Percentiles rank a stretch among this genome's conserved stretches.
phyloP scores from a whole-genome alignment of 768 basidiomycete genomes.

The Xerocomellus intermedius region DNA sequence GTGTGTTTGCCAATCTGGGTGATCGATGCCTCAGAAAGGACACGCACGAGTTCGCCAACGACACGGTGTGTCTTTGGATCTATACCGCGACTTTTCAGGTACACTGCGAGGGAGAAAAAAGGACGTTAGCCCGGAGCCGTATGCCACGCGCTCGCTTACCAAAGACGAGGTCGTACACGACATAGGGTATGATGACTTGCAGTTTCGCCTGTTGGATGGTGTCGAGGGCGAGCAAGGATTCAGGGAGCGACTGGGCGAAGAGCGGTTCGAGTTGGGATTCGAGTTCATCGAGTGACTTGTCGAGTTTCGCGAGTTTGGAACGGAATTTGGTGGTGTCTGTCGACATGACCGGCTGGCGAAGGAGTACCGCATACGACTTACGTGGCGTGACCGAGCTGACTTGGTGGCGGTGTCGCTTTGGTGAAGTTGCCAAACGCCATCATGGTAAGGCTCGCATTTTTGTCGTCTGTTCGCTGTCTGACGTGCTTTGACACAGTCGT shows the following conservation, averaged over 20 bases:
- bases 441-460: constrained; percentile 17
- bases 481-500: constrained; percentile 52
- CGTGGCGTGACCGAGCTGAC: constrained; percentile 10
- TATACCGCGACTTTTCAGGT: constrained; percentile 75
- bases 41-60: constrained; percentile 50
- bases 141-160: constrained; percentile 45
- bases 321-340: constrained; percentile 36
- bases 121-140: not conserved
- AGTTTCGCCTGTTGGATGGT: constrained; percentile 80
- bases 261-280: constrained; percentile 66
- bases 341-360: constrained; percentile 29
- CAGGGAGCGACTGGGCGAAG: constrained; percentile 63
- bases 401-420: constrained; percentile 9
- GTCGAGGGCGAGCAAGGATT: constrained; percentile 61
- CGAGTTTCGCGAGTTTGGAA: constrained; percentile 45
- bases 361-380: too few species aligned
- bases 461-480: not conserved
- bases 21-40: not conserved
- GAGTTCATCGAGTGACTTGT: constrained; percentile 63
- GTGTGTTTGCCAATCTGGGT: not conserved
- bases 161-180: constrained; percentile 83
- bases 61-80: constrained; percentile 80
- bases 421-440: constrained; percentile 3
- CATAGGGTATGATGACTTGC: constrained; percentile 76
- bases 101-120: constrained; percentile 46